Base-by-base conservation (phyloP, 352 stramenopile genomes). In the Hyphochytrium catenoides region DNA sequence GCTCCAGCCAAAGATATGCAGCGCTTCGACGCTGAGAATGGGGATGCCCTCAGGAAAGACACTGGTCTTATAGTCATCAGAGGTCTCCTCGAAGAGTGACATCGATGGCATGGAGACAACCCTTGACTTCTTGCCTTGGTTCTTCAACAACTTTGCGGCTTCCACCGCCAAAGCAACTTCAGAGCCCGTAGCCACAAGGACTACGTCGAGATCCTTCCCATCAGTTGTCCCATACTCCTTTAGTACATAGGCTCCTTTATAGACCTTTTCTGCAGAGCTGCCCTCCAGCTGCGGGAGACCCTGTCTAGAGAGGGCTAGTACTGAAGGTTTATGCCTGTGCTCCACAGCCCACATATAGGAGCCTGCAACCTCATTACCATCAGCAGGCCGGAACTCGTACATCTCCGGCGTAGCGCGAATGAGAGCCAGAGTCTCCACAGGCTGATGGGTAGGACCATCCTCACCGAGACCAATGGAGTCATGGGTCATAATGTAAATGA, bases 381-480 rank as follows among this genome's bases (percentile, higher is more conserved):
- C 91, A 8, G 86, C 88, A 22, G 91, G 89, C 41, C 91, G 82
- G 54, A 94, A 91, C 26, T 96, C 68, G 53, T 93, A 86, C 53
- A 98, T 90, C 63, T 98, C 97, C 22, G 90, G 91, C 69, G 96
- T 97, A 22, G 72, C 70, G 33, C 92, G 74, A 21, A 98, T 52
- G 46, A 66, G 73, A 40, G 89, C 81, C 54, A 97, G 77, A 57
- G 92, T 95, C 64, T 98, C 91, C 38, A 98, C 88, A 20, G 91
- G 91, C 67, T 98, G 91, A 62, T 99, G 91, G 41, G 91, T 99
- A 32, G 91, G 91, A 42, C 91, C 91, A 58, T 99, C 91, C 58
- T 99, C 91, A 33, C 91, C 91, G 19, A 99, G 57, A 43, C 94
- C 94, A 62, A 98, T 98, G n/a, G 70, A 93, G 66, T 99, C 91